Evolutionary conservation across 192 early-diverging fungal genomes (phyloP).

Genomic region (Mortierella claussenii): DNA sequence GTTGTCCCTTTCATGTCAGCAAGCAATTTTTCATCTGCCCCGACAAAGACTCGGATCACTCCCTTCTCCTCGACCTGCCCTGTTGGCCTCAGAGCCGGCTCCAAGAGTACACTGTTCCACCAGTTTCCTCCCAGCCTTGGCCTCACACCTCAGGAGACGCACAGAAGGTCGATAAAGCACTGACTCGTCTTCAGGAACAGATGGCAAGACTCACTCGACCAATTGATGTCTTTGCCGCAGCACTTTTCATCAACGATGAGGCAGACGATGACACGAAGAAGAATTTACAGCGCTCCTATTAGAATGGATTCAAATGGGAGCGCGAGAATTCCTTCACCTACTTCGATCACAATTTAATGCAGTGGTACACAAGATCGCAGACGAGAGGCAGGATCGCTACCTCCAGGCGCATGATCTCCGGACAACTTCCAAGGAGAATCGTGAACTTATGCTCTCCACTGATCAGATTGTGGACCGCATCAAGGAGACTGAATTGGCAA

Average conservation of each 20-base stretch:
- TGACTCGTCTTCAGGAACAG: not conserved
- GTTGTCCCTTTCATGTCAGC: not conserved
- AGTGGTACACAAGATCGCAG: not conserved
- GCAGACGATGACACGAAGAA: constrained; percentile 1
- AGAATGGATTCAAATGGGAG: no score
- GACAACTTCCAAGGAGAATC: not conserved
- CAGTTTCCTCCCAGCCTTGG: not conserved
- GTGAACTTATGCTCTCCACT: not conserved
- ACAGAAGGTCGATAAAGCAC: not conserved
- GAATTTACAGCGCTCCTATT: not conserved
- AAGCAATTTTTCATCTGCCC: not conserved
- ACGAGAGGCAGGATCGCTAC: constrained; percentile 3
- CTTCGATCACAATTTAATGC: not conserved
- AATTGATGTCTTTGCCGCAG: not conserved
- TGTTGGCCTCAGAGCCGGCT: not conserved
- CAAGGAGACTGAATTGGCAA: constrained; percentile 3
- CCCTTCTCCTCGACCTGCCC: not conserved
- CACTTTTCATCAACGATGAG: not conserved
- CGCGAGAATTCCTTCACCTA: not conserved
- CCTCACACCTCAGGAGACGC: not conserved
- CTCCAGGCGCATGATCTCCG: not conserved
- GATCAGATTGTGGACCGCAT: not conserved
- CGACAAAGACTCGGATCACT: not conserved
- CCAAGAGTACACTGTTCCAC: not conserved
- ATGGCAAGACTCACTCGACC: not conserved